A percentile compares a stretch with the other conserved stretches of the same genome.
Conservation (phyloP, 352 stramenopile genomes). For the Thalassiosira pacifica region DNA sequence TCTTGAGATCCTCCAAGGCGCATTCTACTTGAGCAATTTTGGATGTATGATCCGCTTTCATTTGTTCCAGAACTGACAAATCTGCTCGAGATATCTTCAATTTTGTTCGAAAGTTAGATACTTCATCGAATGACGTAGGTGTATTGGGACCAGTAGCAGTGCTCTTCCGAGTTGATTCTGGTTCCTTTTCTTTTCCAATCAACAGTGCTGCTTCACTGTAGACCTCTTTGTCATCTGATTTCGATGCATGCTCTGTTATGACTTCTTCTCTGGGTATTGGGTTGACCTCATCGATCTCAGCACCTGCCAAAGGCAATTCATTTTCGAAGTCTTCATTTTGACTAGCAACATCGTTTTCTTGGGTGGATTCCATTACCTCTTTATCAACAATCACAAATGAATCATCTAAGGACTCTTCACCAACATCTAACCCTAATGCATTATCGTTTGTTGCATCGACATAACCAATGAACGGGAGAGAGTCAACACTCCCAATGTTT, state of each 20-base stretch:
- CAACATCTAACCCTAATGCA: neutral
- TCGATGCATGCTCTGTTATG: neutral
- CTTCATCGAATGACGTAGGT: slow-evolving; percentile 14
- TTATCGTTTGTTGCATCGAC: neutral
- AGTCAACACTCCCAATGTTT: neutral
- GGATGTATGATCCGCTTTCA: slow-evolving; percentile 13
- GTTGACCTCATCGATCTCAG: neutral
- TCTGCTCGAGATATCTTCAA: slow-evolving; percentile 16
- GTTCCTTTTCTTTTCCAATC: slow-evolving; percentile 17
- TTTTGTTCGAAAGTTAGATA: slow-evolving; percentile 1
- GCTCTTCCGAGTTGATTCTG: neutral
- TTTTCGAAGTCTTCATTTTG: too few relatives aligned
- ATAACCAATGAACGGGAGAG: neutral
- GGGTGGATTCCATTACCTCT: too few relatives aligned
- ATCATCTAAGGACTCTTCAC: neutral
- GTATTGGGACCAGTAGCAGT: neutral
- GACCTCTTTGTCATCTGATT: neutral
- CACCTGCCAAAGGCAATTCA: too few relatives aligned
- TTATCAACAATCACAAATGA: too few relatives aligned
- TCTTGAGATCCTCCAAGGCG: neutral
- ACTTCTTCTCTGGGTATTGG: neutral
- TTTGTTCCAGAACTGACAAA: slow-evolving; percentile 5
- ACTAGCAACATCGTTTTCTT: too few relatives aligned
- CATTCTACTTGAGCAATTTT: slow-evolving; percentile 36
- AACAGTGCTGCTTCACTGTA: neutral